Conservation (phyloP, 805 yeast species). For the Priceomyces haplophilus region DNA sequence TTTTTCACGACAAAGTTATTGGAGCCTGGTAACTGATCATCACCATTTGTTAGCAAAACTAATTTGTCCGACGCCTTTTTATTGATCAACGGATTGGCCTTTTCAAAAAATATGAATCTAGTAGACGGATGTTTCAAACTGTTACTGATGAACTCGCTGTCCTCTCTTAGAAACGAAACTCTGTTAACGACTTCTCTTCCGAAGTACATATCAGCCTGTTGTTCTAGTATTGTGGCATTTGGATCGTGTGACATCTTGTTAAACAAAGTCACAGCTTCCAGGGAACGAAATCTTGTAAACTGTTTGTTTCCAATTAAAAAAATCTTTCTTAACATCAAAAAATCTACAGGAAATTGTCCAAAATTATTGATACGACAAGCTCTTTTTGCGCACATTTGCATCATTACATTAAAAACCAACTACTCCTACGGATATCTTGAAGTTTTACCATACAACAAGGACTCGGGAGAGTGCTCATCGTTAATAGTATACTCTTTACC, state of each 20-base stretch:
- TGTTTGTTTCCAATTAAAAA: not conserved
- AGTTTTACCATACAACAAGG: no score
- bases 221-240: constrained; percentile 10
- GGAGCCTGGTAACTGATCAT: constrained; percentile 25
- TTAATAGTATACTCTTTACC: no score
- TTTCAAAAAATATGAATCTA: constrained; percentile 44
- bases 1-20: constrained; percentile 10
- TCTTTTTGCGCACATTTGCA: no score
- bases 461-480: no score
- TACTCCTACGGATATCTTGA: no score
- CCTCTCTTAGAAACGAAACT: constrained; percentile 60
- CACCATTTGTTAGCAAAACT: constrained; percentile 36
- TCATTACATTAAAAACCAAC: no score
- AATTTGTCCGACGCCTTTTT: constrained; percentile 26
- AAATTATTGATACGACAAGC: no score
- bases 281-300: not conserved
- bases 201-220: constrained; percentile 31
- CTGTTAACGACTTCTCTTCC: constrained; percentile 58
- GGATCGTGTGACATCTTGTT: constrained; percentile 15
- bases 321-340: not conserved
- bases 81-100: constrained; percentile 31
- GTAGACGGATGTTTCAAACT: constrained; percentile 47
- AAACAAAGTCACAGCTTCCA: not conserved
- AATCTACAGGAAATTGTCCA: no score
- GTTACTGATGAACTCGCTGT: constrained; percentile 46